Evolutionary conservation across 257 asterid species (phyloP).

Genomic region (Solanum arcanum): DNA sequence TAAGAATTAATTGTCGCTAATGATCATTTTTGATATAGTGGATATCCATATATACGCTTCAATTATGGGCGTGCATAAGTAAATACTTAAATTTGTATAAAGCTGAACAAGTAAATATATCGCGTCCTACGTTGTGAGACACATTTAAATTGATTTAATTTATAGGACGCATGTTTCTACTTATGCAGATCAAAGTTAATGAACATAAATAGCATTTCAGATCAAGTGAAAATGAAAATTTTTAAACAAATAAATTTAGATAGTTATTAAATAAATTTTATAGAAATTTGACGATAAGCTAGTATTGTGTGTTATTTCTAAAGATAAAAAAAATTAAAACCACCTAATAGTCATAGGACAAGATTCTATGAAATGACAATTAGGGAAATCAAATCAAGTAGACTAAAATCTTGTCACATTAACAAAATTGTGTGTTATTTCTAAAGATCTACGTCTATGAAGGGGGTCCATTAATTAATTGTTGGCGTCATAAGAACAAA

Average conservation of each 20-base stretch:
- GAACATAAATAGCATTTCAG: background rate
- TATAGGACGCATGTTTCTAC: background rate
- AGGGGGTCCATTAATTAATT: background rate
- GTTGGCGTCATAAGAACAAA: constrained; percentile 1
- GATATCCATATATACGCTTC: background rate
- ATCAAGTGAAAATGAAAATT: no score
- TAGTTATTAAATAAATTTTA: background rate
- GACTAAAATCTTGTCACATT: background rate
- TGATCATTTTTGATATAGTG: no score
- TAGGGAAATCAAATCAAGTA: background rate
- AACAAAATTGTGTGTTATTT: background rate
- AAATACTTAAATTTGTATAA: no score
- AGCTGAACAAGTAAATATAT: background rate
- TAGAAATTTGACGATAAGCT: background rate
- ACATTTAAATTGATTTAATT: no score
- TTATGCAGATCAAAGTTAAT: no score
- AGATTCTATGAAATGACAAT: background rate
- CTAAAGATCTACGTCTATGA: background rate
- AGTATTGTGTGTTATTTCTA: no score
- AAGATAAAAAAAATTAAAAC: no score
- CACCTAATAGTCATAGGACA: background rate
- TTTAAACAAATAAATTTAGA: background rate
- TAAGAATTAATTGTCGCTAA: no score
- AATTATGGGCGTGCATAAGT: no score
- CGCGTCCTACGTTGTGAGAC: background rate